Evolutionary conservation across 176 grass and related monocot genomes (phyloP).

Genomic region (Rhynchospora pubera): DNA sequence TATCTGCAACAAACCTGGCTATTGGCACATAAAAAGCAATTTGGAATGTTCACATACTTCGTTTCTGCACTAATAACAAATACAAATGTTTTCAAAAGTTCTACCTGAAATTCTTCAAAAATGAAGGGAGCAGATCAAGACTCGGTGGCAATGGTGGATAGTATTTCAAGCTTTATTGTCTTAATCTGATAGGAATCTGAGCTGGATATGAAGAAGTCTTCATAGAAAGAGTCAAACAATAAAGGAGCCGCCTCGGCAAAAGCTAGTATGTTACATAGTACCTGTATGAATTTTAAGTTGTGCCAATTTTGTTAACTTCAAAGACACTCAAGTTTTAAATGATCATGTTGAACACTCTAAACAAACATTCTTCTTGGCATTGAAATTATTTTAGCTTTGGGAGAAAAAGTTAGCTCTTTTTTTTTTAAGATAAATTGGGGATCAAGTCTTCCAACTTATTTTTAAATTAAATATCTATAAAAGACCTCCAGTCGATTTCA

Average conservation of each 20-base stretch:
- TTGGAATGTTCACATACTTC: not conserved
- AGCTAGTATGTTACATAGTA: conserved; percentile 82
- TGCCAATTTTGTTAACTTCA: no score
- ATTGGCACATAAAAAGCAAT: conserved; percentile 33
- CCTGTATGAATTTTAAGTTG: no score
- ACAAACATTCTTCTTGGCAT: no score
- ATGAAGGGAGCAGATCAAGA: conserved; percentile 54
- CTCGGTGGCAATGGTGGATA: conserved; percentile 74
- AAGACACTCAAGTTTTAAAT: no score
- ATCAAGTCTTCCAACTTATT: no score
- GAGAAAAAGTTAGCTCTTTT: no score
- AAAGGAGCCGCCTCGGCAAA: conserved; percentile 64
- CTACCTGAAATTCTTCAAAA: conserved; percentile 93
- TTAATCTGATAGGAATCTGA: conserved; percentile 75
- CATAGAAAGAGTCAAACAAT: conserved; percentile 58
- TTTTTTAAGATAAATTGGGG: no score
- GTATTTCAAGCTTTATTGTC: conserved; percentile 90
- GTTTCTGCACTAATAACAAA: not conserved
- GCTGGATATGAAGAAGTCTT: conserved; percentile 84
- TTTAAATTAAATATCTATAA: no score
- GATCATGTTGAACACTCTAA: no score
- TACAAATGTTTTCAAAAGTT: not conserved
- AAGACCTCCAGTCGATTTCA: no score
- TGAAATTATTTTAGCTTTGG: no score
- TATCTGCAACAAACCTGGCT: conserved; percentile 97